Evolutionary conservation across 1,139 yeast species (phyloP), one percentile per base, ranked within the genome.

Genomic region (Meyerozyma carpophila): DNA sequence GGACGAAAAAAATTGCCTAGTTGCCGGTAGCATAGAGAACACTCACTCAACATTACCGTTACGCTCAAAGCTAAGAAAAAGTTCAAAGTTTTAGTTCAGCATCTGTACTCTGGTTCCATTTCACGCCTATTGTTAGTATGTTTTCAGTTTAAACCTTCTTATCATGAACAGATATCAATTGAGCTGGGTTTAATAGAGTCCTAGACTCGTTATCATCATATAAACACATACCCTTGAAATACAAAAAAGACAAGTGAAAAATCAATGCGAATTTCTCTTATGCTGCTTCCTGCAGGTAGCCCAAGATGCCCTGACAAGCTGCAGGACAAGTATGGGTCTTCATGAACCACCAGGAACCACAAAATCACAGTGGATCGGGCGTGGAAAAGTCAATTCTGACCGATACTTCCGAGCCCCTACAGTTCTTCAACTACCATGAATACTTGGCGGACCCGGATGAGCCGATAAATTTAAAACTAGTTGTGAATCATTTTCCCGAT

Each of bases 391-490:
- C 34, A 9, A 13, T 13, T 14, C 34, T 31, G 34, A 31, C 18
- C 34, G 14, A 13, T 31, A 21, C 2, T 3, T 14, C 34, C 14
- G 53, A 47, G 20, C 45, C 53, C 21, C 52, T 71, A 10, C 56
- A 56, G 28, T 82, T 79, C 58, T 84, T 81, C 71, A 84, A 84
- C 55, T 82, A 81, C 54, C 88, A 84, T 53, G 90, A 84, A 57
- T 80, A 66, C 55, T 53, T 75, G 10, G 65, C 67, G 21, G 59
- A 63, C 3, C 61, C 63, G 39, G 72, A 66, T 57, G 53, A 58
- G 25, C 61, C 58, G 4, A 41, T 57, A 3, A 52, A 44, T 4
- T 57, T 55, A 32, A 59, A 74, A 1, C 52, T 82, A 6, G 76
- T 79, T 26, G 60, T 81, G 8, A 82, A 81, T 40, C 90, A 83